Evolutionary conservation across 352 stramenopile genomes (phyloP), one percentile per base, ranked within the genome.

Genomic region (Pythium sukuiense): DNA sequence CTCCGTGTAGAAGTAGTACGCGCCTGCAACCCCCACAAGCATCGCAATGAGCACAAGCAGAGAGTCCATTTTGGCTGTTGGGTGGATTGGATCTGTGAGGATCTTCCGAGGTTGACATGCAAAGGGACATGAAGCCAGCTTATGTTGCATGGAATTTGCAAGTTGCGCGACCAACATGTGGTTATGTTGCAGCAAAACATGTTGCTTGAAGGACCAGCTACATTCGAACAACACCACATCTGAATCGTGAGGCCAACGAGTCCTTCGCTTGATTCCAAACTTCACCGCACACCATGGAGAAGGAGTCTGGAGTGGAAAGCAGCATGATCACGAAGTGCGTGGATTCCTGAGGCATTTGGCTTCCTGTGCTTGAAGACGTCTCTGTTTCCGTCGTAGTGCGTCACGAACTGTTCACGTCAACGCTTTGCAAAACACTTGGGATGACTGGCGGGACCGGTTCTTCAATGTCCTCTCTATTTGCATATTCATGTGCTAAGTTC

Each of bases 1-100:
- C 46, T 90, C 72, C 32, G 73, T 67, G 65, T 88, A 88, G 73
- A 89, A 61, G 71, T 89, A 93, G 48, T 78, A 69, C 29, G 71
- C 79, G 53, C 84, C 82, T 13, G 70, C 82, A 16, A 80, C 59
- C 49, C 76, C 79, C 18, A 91, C 67, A 60, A 89, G 48, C 54
- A 93, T 63, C 69, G 82, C 80, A 39, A 93, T 59, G 29, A 93
- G 45, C 71, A 83, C 37, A 9, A 68, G 53, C 12, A 77, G 33
- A 5, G 55, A n/a, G 46, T 81, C 71, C 64, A 76, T 72, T 4
- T 26, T 72, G 4, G 24, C 53, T n/a, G 26, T 56, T 55, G 35
- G 39, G 59, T 59, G 12, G 26, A 13, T n/a, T 30, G 27, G 20
- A 20, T 43, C 32, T 37, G 32, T 18, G 18, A 49, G 41, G 55